Conservation (phyloP, 2,329 filamentous ascomycete species). For the Pleoardoris graminearum region DNA sequence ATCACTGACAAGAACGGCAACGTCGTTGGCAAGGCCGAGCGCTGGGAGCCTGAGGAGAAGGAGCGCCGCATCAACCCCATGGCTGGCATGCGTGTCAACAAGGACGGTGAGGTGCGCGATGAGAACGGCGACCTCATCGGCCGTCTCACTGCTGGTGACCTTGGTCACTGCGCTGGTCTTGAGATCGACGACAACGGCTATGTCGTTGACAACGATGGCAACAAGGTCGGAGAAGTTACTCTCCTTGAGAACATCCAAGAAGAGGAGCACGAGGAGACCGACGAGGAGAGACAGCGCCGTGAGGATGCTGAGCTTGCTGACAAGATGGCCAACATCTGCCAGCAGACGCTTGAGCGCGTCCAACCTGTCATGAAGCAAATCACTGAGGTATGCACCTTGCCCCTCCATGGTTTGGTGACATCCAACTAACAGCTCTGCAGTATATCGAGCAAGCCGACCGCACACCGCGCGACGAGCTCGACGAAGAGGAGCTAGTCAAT, state of each 20-base stretch:
- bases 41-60: constrained; percentile 59
- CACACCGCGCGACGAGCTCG: constrained; percentile 81
- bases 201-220: constrained; percentile 59
- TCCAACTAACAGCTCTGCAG: constrained; percentile 48
- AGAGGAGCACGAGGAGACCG: constrained; percentile 57
- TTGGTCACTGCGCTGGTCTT: constrained; percentile 56
- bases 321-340: constrained; percentile 72
- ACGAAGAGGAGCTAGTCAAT: constrained; percentile 86
- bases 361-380: constrained; percentile 86
- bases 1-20: constrained; percentile 60
- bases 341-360: constrained; percentile 80
- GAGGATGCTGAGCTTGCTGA: constrained; percentile 76
- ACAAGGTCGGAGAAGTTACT: constrained; percentile 66
- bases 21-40: constrained; percentile 56
- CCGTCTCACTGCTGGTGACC: constrained; percentile 55
- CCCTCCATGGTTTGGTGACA: neutral
- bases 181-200: constrained; percentile 59
- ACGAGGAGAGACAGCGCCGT: constrained; percentile 50
- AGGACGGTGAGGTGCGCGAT: constrained; percentile 57
- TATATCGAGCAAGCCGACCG: constrained; percentile 79
- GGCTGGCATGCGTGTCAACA: constrained; percentile 59
- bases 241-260: constrained; percentile 65
- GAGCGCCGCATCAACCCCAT: constrained; percentile 62
- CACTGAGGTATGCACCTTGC: constrained; percentile 63
- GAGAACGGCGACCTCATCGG: constrained; percentile 56